phyloP scores from a whole-genome alignment of 169 alveolate genomes.

The Neospora caninum region DNA sequence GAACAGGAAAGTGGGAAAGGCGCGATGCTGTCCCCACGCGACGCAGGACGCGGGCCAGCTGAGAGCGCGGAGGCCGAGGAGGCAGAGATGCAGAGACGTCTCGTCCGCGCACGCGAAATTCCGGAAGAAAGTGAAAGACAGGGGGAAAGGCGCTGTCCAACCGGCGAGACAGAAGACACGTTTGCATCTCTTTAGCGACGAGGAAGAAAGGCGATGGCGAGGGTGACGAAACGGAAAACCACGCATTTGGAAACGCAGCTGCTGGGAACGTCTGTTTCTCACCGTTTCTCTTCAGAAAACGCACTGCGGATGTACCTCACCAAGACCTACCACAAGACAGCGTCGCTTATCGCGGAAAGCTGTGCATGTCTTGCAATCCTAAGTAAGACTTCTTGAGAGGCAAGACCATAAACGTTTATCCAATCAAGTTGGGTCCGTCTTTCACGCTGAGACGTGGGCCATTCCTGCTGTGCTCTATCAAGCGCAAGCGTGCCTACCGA shows the following conservation, averaged over 20 bases:
- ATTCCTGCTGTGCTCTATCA: no score
- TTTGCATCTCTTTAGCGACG: no score
- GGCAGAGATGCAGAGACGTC: no score
- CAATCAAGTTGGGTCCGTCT: not conserved
- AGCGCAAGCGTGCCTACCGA: no score
- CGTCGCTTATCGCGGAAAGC: conserved; percentile 70
- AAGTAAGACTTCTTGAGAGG: not conserved
- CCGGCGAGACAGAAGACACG: no score
- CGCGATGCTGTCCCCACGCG: not conserved
- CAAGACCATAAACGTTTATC: not conserved
- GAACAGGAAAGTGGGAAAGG: conserved; percentile 71
- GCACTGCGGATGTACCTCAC: conserved; percentile 61
- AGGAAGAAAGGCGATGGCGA: no score
- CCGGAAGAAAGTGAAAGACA: no score
- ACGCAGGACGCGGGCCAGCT: no score
- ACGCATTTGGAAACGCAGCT: not conserved
- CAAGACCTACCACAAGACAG: conserved; percentile 70
- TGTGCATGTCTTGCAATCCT: conserved; percentile 68
- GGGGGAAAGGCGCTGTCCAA: no score
- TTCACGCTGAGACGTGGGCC: not conserved
- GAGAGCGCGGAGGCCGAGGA: no score
- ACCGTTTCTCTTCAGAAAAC: conserved; percentile 63
- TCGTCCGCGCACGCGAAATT: no score
- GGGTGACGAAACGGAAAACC: no score
- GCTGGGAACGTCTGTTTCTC: not conserved